phyloP scores from a whole-genome alignment of 345 rosid species.

The Brassica cretica region DNA sequence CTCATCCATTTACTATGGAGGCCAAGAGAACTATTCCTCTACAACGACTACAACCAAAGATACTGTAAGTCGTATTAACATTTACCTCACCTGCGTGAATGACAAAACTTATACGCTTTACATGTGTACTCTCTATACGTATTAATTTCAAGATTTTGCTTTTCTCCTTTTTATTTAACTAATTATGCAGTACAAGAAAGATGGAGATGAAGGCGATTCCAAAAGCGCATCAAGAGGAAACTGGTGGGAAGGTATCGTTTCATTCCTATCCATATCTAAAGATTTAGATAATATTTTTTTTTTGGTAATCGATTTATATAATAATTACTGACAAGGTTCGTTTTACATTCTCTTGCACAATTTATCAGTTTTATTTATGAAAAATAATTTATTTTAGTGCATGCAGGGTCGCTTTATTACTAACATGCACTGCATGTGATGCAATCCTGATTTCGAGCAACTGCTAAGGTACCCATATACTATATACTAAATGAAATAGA shows the following conservation, averaged over 20 bases:
- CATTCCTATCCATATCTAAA: background rate
- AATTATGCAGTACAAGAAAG: conserved; percentile 56
- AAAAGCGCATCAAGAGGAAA: conserved; percentile 81
- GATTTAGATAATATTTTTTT: background rate
- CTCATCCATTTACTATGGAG: conserved; percentile 94
- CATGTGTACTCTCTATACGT: background rate
- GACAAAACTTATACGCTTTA: conserved; percentile 14
- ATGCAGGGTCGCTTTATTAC: conserved; percentile 62
- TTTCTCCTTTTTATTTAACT: background rate
- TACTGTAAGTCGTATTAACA: conserved; percentile 44
- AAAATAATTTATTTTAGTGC: background rate
- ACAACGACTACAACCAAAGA: conserved; percentile 43
- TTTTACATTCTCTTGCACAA: conserved; percentile 13
- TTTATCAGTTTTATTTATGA: background rate
- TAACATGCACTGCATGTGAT: conserved; percentile 25
- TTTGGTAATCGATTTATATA: too few relatives aligned
- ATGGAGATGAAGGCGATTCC: conserved; percentile 54
- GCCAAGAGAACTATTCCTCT: conserved; percentile 83
- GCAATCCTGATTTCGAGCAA: conserved; percentile 12
- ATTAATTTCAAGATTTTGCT: conserved; percentile 9
- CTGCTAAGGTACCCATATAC: conserved; percentile 5
- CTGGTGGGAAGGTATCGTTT: conserved; percentile 87
- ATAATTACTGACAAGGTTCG: background rate
- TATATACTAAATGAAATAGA: background rate
- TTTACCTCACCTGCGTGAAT: conserved; percentile 11